Evolutionary conservation across 169 alveolate genomes (phyloP).

Genomic region (Cryptosporidium baileyi): DNA sequence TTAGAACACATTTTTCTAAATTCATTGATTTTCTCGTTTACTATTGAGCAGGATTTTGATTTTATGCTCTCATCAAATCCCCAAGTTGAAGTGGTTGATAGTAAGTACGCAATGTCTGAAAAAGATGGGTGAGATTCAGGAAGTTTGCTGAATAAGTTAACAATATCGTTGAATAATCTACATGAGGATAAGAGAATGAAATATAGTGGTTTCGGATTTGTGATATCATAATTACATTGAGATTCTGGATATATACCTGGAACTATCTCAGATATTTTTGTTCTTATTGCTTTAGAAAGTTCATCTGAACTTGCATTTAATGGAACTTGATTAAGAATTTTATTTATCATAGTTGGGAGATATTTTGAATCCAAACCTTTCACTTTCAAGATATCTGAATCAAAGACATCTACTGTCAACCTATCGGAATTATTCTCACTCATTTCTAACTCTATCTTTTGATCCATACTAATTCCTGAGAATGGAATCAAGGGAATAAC

Average conservation of each 20-base stretch:
- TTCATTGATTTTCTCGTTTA: background rate
- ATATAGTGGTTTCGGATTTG: constrained; percentile 22
- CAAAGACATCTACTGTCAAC: background rate
- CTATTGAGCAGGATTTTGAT: constrained; percentile 11
- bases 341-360: constrained; percentile 17
- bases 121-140: constrained; percentile 37
- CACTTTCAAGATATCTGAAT: background rate
- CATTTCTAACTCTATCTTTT: constrained; percentile 21
- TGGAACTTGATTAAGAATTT: constrained; percentile 5
- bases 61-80: constrained; percentile 40
- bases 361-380: constrained; percentile 12
- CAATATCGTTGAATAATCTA: constrained; percentile 9
- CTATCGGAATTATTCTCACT: background rate
- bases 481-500: constrained; percentile 47
- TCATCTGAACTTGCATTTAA: constrained; percentile 24
- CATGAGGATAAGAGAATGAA: constrained; percentile 25
- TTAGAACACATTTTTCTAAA: background rate
- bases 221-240: constrained; percentile 30
- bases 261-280: background rate
- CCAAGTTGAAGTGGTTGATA: constrained; percentile 18
- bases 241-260: constrained; percentile 35
- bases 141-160: constrained; percentile 5
- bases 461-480: constrained; percentile 13
- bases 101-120: background rate
- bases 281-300: constrained; percentile 12